Conservation (phyloP, 352 stramenopile genomes). For the Elongisporangium anandrum region DNA sequence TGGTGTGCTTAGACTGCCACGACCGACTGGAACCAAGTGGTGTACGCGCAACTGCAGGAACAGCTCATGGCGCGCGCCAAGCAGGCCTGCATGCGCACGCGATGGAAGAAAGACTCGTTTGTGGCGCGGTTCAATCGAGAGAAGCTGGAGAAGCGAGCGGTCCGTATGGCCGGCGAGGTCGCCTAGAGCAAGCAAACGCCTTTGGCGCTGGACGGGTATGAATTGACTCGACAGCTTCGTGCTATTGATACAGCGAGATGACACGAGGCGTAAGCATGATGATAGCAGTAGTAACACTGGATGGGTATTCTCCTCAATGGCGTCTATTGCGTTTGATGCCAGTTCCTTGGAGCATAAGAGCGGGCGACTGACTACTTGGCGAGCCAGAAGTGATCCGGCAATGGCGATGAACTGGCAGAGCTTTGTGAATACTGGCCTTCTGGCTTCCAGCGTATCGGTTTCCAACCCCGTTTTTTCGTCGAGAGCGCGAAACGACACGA, state of each 20-base stretch:
- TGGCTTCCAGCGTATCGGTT: neutral
- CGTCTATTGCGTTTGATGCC: neutral
- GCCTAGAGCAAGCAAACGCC: neutral
- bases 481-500: neutral
- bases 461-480: neutral
- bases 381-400: neutral
- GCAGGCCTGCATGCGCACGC: constrained; percentile 31
- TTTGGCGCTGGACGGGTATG: too few species aligned
- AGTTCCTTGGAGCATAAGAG: neutral
- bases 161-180: constrained; percentile 2
- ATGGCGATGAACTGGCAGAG: neutral
- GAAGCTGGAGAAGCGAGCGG: constrained; percentile 56
- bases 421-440: too few species aligned
- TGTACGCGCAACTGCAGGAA: constrained; percentile 45
- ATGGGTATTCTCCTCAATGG: neutral
- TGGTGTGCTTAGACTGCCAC: constrained; percentile 28
- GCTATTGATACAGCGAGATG: too few species aligned
- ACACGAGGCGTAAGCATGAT: neutral
- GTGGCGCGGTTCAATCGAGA: constrained; percentile 74
- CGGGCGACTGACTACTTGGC: neutral
- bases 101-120: constrained; percentile 82
- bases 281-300: neutral
- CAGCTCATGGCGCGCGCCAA: constrained; percentile 53
- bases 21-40: constrained; percentile 55
- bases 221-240: too few species aligned